Base-by-base conservation (phyloP, 2,329 filamentous ascomycete genomes). In the Clathrospora elynae region DNA sequence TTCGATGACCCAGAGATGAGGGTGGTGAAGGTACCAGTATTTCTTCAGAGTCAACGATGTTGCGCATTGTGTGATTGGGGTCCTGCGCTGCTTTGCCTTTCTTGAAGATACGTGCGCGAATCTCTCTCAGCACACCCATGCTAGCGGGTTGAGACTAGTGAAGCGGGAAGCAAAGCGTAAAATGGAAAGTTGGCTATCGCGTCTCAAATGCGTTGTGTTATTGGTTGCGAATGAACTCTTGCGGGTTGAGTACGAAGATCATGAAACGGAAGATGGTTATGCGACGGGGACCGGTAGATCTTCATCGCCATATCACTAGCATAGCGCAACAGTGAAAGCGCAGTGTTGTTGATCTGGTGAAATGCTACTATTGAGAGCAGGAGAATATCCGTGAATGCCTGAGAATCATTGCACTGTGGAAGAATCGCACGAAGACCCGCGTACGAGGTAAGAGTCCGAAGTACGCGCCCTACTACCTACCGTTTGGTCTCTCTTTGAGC, bases 401-500 rank as follows among this genome's bases (percentile, higher is more conserved):
- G 20, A 6, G 20, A 23, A 6, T 10, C 20, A n/a, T n/a, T n/a
- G n/a, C n/a, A n/a, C n/a, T n/a, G n/a, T n/a, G n/a, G n/a, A n/a
- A n/a, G n/a, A n/a, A n/a, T n/a, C n/a, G n/a, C n/a, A n/a, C n/a
- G n/a, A n/a, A n/a, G n/a, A n/a, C n/a, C n/a, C n/a, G n/a, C n/a
- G n/a, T n/a, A n/a, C n/a, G n/a, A n/a, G n/a, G n/a, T n/a, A n/a
- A n/a, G n/a, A n/a, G n/a, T n/a, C 20, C 20, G 20, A 6, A 23
- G 20, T 23, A 6, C 6, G 20, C 6, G 20, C 20, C 20, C 6
- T 23, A 6, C 6, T 23, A 23, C 6, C 20, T 6, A 23, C 10
- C 20, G 6, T 23, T 24, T 14, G 34, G 6, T 11, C 46, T 41
- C 13, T 39, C 18, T 16, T 43, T 39, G 9, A 51, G 20, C 12